Evolutionary conservation across 441 rosid genomes (phyloP).

Genomic region (Euphorbia schlechtendalii): DNA sequence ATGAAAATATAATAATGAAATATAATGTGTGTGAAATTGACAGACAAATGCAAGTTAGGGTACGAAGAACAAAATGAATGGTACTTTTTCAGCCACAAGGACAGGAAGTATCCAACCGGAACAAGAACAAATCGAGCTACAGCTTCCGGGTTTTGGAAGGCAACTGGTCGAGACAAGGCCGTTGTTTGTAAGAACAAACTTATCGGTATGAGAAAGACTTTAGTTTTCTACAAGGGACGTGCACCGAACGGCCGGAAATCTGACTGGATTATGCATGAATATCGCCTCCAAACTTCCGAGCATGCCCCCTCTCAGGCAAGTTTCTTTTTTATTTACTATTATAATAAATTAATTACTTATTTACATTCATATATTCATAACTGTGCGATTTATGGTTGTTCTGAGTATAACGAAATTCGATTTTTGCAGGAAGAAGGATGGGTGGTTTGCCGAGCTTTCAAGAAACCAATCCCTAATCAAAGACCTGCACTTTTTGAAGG

Average conservation of each 20-base stretch:
- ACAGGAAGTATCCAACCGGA: slow-evolving; percentile 88
- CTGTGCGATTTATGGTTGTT: too few species aligned
- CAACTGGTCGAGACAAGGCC: slow-evolving; percentile 88
- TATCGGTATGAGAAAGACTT: slow-evolving; percentile 91
- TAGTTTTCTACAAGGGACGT: slow-evolving; percentile 84
- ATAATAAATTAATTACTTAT: too few species aligned
- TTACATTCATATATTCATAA: not conserved
- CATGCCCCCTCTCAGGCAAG: slow-evolving; percentile 67
- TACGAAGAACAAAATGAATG: too few species aligned
- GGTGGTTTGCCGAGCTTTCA: slow-evolving; percentile 94
- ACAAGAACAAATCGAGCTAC: slow-evolving; percentile 95
- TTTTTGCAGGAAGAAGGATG: slow-evolving; percentile 98
- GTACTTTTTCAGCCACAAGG: slow-evolving; percentile 92
- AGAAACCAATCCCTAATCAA: slow-evolving; percentile 72
- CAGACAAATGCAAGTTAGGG: slow-evolving; percentile 73
- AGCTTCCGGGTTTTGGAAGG: slow-evolving; percentile 93
- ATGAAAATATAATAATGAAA: not conserved
- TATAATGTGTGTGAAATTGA: not conserved
- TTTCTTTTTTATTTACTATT: too few species aligned
- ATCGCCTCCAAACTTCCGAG: slow-evolving; percentile 70
- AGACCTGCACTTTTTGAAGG: slow-evolving; percentile 59
- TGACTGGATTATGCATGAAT: too few species aligned
- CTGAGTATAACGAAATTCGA: too few species aligned
- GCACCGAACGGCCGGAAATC: slow-evolving; percentile 86
- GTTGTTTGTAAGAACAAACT: slow-evolving; percentile 63